These are phyloP conservation scores for Dionaea muscipula DNA, from an alignment of 179 eudicot species.

Conservation along the genomic window DNA sequence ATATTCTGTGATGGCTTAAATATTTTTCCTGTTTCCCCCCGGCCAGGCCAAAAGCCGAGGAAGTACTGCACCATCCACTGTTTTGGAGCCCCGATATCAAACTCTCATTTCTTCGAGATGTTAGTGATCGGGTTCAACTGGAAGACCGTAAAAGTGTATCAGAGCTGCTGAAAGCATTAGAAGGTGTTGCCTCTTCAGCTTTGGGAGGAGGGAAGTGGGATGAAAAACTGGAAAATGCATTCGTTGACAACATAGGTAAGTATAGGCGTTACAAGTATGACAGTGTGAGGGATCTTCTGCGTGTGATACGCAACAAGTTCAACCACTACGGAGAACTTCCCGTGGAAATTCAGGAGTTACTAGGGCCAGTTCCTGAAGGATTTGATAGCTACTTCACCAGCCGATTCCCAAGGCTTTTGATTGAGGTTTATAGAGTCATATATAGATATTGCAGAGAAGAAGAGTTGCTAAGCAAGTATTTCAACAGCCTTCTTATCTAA, in stretches of 20 bases:
- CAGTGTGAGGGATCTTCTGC: constrained; percentile 59
- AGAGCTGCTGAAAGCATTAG: constrained; percentile 36
- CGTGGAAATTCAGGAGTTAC: constrained; percentile 34
- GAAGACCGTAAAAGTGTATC: constrained; percentile 51
- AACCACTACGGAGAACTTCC: constrained; percentile 65
- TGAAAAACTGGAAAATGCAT: constrained; percentile 45
- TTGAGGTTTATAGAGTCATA: constrained; percentile 46
- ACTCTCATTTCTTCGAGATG: constrained; percentile 65
- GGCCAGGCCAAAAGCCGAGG: constrained; percentile 41
- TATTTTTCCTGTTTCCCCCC: neutral
- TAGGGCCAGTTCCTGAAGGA: constrained; percentile 63
- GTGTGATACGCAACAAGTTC: constrained; percentile 57
- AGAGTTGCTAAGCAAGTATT: constrained; percentile 50
- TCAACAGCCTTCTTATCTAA: constrained; percentile 27
- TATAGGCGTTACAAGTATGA: constrained; percentile 61
- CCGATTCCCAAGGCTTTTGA: constrained; percentile 54
- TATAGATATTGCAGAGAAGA: constrained; percentile 38
- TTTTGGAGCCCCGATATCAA: constrained; percentile 59
- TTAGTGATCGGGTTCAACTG: constrained; percentile 56
- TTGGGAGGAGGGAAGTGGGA: constrained; percentile 64
- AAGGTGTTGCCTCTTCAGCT: constrained; percentile 32
- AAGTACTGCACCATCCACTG: constrained; percentile 43
- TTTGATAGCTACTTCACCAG: constrained; percentile 45
- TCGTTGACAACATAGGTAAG: constrained; percentile 41
- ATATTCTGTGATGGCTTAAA: neutral